Percentiles rank a stretch among this genome's conserved stretches.
Conservation (phyloP, 1,139 yeast species). For the Hansenula lynferdii region DNA sequence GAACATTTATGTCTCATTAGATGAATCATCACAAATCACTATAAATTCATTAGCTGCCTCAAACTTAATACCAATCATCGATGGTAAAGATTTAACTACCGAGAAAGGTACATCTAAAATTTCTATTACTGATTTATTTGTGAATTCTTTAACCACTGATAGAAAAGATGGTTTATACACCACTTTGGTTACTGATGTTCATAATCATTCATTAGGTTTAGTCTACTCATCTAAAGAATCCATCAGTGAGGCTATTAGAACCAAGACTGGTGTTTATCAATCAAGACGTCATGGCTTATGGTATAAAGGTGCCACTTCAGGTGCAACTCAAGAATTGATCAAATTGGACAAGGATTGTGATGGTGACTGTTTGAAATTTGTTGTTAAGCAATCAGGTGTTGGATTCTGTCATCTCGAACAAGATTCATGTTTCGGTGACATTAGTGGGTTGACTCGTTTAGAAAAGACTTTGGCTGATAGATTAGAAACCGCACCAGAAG, state of each 20-base stretch:
- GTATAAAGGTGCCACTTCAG: conserved; percentile 95
- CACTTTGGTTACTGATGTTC: conserved; percentile 72
- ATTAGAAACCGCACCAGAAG: conserved; percentile 67
- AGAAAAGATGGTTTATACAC: conserved; percentile 83
- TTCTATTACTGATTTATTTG: conserved; percentile 47
- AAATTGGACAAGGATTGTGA: conserved; percentile 81
- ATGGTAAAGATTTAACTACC: conserved; percentile 37
- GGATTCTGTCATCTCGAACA: conserved; percentile 92
- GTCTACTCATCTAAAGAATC: conserved; percentile 88
- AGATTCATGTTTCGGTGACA: conserved; percentile 75
- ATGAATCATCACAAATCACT: conserved; percentile 15
- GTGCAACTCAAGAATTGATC: conserved; percentile 80
- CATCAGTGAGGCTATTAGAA: conserved; percentile 73
- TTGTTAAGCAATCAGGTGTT: conserved; percentile 74
- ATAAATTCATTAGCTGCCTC: conserved; percentile 26
- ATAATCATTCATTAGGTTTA: conserved; percentile 71
- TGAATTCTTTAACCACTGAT: conserved; percentile 67
- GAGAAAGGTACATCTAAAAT: conserved; percentile 27
- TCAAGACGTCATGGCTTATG: conserved; percentile 87
- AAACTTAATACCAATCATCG: conserved; percentile 48
- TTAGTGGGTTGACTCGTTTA: conserved; percentile 57
- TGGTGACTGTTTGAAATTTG: conserved; percentile 80
- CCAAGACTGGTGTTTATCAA: conserved; percentile 87
- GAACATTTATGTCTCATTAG: conserved; percentile 32
- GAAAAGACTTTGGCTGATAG: conserved; percentile 59